A percentile compares a stretch with the other conserved stretches of the same genome.
Evolutionary conservation across 2,329 filamentous ascomycete genomes (phyloP).

Genomic region (Fusarium circinatum): DNA sequence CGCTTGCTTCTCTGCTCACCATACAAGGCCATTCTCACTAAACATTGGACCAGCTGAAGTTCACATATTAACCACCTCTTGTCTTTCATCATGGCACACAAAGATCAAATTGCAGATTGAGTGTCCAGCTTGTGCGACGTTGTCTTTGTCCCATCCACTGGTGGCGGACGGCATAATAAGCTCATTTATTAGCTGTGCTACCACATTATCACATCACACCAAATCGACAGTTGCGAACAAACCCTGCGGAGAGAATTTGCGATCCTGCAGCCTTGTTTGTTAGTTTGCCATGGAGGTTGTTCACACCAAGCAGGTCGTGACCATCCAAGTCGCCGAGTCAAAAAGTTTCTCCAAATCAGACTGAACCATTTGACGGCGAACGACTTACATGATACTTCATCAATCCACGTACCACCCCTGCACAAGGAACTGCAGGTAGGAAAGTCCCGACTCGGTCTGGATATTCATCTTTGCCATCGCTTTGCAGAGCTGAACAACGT

Average conservation of each 20-base stretch:
- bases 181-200: constrained; percentile 26
- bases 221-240: constrained; percentile 13
- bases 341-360: constrained; percentile 13
- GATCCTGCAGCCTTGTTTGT: constrained; percentile 28
- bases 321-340: constrained; percentile 16
- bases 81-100: constrained; percentile 25
- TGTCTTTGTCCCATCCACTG: constrained; percentile 16
- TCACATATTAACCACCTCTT: constrained; percentile 4
- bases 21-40: constrained; percentile 4
- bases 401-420: constrained; percentile 13
- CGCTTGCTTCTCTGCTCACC: constrained; percentile 2
- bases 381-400: constrained; percentile 8
- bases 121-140: constrained; percentile 23
- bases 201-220: constrained; percentile 26
- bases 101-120: constrained; percentile 24
- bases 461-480: constrained; percentile 3
- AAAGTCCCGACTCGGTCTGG: constrained; percentile 11
- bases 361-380: constrained; percentile 18
- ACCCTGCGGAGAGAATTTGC: constrained; percentile 10
- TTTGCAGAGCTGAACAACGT: constrained; percentile 8
- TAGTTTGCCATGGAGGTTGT: constrained; percentile 4
- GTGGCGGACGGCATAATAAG: constrained; percentile 37
- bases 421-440: constrained; percentile 15
- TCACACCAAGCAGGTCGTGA: constrained; percentile 23
- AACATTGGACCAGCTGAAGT: constrained; percentile 6